These are phyloP conservation scores for Fusarium guadeloupense DNA, from an alignment of 2,329 filamentous ascomycete genomes.

Conservation along the genomic window DNA sequence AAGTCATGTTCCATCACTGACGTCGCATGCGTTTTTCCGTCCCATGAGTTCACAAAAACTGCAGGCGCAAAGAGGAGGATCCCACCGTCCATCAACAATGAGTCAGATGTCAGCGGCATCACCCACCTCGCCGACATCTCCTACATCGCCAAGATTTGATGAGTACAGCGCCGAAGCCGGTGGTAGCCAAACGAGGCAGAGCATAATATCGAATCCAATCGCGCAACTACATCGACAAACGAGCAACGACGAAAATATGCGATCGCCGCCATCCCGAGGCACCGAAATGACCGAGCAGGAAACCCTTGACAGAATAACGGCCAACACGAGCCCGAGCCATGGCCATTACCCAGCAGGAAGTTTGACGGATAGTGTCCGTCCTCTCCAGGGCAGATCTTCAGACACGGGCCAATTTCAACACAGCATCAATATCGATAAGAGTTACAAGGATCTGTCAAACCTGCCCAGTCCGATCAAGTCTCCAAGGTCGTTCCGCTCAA, in stretches of 20 bases:
- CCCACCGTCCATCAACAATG: slow-evolving; percentile 55
- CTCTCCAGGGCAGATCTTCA: slow-evolving; percentile 65
- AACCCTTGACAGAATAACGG: slow-evolving; percentile 73
- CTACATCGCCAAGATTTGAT: slow-evolving; percentile 46
- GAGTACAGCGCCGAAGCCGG: slow-evolving; percentile 55
- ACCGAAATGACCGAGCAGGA: slow-evolving; percentile 83
- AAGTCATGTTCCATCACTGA: slow-evolving; percentile 89
- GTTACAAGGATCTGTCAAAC: slow-evolving; percentile 62
- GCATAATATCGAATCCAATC: slow-evolving; percentile 63
- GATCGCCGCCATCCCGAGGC: slow-evolving; percentile 75
- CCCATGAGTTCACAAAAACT: slow-evolving; percentile 97
- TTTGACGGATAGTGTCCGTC: slow-evolving; percentile 79
- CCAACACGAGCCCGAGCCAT: slow-evolving; percentile 76
- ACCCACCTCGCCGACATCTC: slow-evolving; percentile 30
- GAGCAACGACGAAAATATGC: slow-evolving; percentile 59
- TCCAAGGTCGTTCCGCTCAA: slow-evolving; percentile 79
- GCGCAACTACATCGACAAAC: slow-evolving; percentile 45
- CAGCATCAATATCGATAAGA: slow-evolving; percentile 68
- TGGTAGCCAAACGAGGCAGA: slow-evolving; percentile 60
- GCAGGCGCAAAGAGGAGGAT: slow-evolving; percentile 82
- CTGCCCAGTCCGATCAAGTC: slow-evolving; percentile 72
- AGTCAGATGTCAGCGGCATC: slow-evolving; percentile 46
- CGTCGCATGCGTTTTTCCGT: slow-evolving; percentile 90
- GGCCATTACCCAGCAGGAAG: slow-evolving; percentile 68
- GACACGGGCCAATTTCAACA: slow-evolving; percentile 50